Evolutionary conservation across 805 yeast genomes (phyloP).

Genomic region (Saccharomycopsis schoenii): DNA sequence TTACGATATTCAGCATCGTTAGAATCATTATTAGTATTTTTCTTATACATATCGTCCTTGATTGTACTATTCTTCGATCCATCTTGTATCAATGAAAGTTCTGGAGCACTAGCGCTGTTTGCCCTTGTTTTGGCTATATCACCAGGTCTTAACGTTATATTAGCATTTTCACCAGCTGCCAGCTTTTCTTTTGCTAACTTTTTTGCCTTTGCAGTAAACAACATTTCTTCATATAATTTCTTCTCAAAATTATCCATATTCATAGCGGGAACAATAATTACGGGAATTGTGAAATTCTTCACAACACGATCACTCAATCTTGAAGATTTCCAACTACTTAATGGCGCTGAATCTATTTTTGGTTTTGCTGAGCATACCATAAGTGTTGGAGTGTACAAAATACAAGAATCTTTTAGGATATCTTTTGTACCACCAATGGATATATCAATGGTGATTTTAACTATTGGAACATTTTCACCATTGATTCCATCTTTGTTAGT

Average conservation of each 20-base stretch:
- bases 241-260: constrained; percentile 46
- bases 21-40: no score
- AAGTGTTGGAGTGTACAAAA: constrained; percentile 51
- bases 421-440: constrained; percentile 48
- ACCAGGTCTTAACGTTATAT: not conserved
- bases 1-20: not conserved
- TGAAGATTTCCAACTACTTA: constrained; percentile 50
- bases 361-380: constrained; percentile 50
- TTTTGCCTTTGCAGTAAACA: constrained; percentile 11
- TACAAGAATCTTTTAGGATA: constrained; percentile 48
- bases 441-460: constrained; percentile 49
- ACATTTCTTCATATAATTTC: constrained; percentile 26
- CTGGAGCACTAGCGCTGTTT: not conserved
- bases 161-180: no score
- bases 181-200: not conserved
- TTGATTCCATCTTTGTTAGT: not conserved
- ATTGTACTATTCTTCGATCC: not conserved
- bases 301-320: constrained; percentile 57
- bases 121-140: not conserved
- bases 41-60: not conserved
- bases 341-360: constrained; percentile 31
- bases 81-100: not conserved
- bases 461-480: constrained; percentile 20
- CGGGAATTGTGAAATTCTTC: constrained; percentile 54
- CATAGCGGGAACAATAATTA: constrained; percentile 54